Percentiles rank a stretch among this genome's conserved stretches.
These are phyloP conservation scores for Talaromyces trachyspermus DNA, from an alignment of 495 filamentous ascomycete genomes.

Conservation along the genomic window DNA sequence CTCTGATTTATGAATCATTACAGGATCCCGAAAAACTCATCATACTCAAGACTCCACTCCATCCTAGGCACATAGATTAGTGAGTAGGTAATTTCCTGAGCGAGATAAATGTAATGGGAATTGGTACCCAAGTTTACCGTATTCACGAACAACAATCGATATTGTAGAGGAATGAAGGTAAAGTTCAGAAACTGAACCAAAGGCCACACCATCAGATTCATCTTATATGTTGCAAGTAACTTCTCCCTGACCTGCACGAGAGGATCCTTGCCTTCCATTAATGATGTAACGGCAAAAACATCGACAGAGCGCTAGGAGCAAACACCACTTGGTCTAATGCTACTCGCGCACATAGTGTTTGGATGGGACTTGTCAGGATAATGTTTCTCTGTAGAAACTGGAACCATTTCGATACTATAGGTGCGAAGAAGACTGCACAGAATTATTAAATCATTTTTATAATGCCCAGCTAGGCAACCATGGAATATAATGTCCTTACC, in stretches of 20 bases:
- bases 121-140: conserved; percentile 1
- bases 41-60: conserved; percentile 3
- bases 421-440: not conserved
- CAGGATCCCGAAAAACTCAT: too few relatives aligned
- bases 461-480: not conserved
- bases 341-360: not conserved
- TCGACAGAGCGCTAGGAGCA: not conserved
- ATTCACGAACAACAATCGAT: conserved; percentile 7
- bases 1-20: too few relatives aligned
- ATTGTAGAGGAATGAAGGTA: conserved; percentile 1
- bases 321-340: conserved; percentile 2
- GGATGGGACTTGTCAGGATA: not conserved
- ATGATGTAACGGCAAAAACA: conserved; percentile 1
- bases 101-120: not conserved
- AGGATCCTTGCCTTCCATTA: not conserved
- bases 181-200: conserved; percentile 3
- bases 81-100: not conserved
- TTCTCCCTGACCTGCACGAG: not conserved
- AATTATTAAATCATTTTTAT: not conserved
- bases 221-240: conserved; percentile 2
- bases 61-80: not conserved
- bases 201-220: conserved; percentile 2
- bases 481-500: not conserved
- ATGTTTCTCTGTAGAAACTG: not conserved
- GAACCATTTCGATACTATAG: not conserved